Base-by-base conservation (phyloP, 257 asterid species). In the Coffea canephora region DNA sequence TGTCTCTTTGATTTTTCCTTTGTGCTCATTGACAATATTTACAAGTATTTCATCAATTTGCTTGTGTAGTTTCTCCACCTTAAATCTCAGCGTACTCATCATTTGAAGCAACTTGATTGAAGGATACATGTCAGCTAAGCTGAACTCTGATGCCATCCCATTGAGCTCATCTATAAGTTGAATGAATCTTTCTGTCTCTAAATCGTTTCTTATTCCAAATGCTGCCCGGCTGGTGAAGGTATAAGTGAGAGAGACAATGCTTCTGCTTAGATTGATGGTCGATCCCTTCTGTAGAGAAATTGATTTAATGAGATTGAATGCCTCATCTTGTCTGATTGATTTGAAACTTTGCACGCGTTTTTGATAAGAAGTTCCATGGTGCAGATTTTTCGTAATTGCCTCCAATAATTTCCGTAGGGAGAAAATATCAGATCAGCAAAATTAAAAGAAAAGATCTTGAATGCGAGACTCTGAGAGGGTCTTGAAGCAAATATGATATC, bases 351-450 rank as follows among this genome's bases (percentile, higher is more conserved):
- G 71, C 0, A 76, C 79, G 0, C 76, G 6, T 14, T n/a, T n/a
- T 2, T 31, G 61, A 6, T 48, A 3, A 72, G 62, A 41, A 72
- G 62, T 11, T 72, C 61, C 57, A 45, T 7, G 5, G 62, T 52
- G 4, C 41, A 25, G 16, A 72, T 23, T 48, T 48, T 46, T 2
- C 76, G 76, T 13, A 72, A 5, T 45, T 72, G 41, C n/a, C 76
- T 72, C 62, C 61, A 72, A 12, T 72, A 72, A 48, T 23, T 48
- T 45, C 76, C 76, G 10, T 72, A 48, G 13, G 76, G 76, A 8
- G 76, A 10, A 45, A 72, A 72, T 0, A 25, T 4, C 0, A 72
- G 48, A 7, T n/a, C 39, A 0, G 2, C 5, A 16, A 23, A 72
- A 55, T 54, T 13, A 4, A 55, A 74, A 21, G 78, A 31, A 11